phyloP scores from a whole-genome alignment of 2,329 filamentous ascomycete genomes.

The Sclerotinia borealis region DNA sequence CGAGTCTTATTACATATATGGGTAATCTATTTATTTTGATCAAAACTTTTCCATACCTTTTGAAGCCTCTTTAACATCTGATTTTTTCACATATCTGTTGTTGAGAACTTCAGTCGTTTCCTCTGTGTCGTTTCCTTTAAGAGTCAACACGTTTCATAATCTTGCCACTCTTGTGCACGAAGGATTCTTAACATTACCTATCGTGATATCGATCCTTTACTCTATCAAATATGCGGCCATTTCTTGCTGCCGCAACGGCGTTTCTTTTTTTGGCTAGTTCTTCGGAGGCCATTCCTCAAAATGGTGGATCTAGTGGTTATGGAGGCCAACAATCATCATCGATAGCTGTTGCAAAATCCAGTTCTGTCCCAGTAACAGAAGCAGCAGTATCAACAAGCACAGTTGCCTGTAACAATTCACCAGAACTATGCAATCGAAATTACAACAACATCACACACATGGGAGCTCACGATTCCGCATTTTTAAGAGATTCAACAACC shows the following conservation, averaged over 20 bases:
- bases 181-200: neutral
- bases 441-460: conserved; percentile 76
- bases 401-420: conserved; percentile 69
- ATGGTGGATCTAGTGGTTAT: conserved; percentile 2
- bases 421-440: conserved; percentile 59
- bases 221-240: conserved; percentile 15
- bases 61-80: neutral
- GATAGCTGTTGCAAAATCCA: conserved; percentile 7
- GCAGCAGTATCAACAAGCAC: conserved; percentile 24
- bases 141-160: neutral
- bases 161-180: neutral
- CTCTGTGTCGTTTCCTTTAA: neutral
- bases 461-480: conserved; percentile 61
- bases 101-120: neutral
- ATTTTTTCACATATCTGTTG: neutral
- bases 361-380: conserved; percentile 14
- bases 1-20: neutral
- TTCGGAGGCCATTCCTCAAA: conserved; percentile 23
- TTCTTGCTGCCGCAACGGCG: conserved; percentile 22
- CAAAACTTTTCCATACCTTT: neutral
- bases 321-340: neutral
- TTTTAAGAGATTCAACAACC: conserved; percentile 44
- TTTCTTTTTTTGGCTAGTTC: conserved; percentile 22
- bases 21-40: neutral
- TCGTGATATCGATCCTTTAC: neutral